Base-by-base conservation (phyloP, 2,329 filamentous ascomycete genomes). In the Aspergillus pseudonomiae region DNA sequence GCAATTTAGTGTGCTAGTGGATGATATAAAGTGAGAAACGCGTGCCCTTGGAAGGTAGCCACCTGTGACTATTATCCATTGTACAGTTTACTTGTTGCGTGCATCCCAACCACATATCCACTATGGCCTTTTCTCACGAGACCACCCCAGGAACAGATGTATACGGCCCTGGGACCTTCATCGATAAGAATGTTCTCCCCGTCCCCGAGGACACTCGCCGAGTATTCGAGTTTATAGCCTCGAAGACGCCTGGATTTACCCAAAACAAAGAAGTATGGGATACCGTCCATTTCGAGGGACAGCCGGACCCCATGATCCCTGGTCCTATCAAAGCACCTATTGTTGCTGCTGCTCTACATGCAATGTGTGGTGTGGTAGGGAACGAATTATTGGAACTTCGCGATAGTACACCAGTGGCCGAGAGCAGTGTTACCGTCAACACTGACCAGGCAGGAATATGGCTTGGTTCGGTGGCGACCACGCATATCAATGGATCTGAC, bases 361-460 rank as follows among this genome's bases (percentile, higher is more conserved):
- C 76, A 10, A 82, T 82, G 80, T 74, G 73, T 54, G 81, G 81
- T 12, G 63, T 82, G 4, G 72, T 80, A n/a, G 78, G 67, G 4
- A 76, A 79, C 59, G 80, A 82, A 61, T 72, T 82, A 14, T 65
- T 79, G 1, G 71, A 71, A 21, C 52, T 70, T 14, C 65, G 71
- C 1, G 68, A 72, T 59, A 65, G 63, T 1, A 67, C 60, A 16
- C 58, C 62, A 5, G 62, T 59, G 3, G 56, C 50, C 0, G 53
- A 68, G 6, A 57, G 63, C 9, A 60, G 55, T 2, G 71, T 83
- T n/a, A 75, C 71, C 0, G 74, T 85, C 60, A 78, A 85, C 67
- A 84, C 82, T 0, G 81, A 82, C 24, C 81, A 84, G 36, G 77
- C 79, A 1, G 79, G 75, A 0, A 70, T 85, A 9, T 85, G 79